Conservation (phyloP, 768 basidiomycete species). For the Pisolithus tinctorius region DNA sequence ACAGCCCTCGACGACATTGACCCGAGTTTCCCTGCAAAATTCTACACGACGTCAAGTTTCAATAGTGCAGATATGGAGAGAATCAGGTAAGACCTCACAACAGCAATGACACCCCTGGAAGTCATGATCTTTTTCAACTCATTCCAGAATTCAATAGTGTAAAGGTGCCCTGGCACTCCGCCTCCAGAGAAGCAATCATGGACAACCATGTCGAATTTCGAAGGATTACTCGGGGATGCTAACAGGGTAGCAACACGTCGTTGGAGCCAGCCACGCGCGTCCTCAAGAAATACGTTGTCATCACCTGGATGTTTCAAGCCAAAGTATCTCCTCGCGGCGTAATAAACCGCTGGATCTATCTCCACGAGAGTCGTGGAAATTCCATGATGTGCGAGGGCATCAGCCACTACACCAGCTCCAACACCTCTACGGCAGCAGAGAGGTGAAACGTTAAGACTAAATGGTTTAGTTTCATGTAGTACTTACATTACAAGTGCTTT, state of each 20-base stretch:
- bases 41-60: conserved; percentile 37
- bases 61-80: background rate
- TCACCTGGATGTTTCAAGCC: conserved; percentile 61
- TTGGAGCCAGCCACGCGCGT: conserved; percentile 67
- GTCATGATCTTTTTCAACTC: conserved; percentile 59
- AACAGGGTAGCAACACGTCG: conserved; percentile 29
- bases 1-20: conserved; percentile 62
- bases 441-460: conserved; percentile 8
- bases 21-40: conserved; percentile 69
- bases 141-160: conserved; percentile 78
- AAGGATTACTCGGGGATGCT: background rate
- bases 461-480: background rate
- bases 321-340: conserved; percentile 74
- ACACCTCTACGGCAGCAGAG: conserved; percentile 55
- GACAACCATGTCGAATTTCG: conserved; percentile 60
- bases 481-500: conserved; percentile 71
- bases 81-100: conserved; percentile 46
- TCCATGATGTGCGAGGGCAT: conserved; percentile 62
- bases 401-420: conserved; percentile 77
- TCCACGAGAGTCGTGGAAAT: conserved; percentile 82
- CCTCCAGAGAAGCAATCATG: conserved; percentile 97
- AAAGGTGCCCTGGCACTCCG: conserved; percentile 79
- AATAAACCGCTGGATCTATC: conserved; percentile 87
- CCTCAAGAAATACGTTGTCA: conserved; percentile 61
- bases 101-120: conserved; percentile 68